phyloP scores from a whole-genome alignment of 805 yeast species.

The Tetrapisispora iriomotensis region DNA sequence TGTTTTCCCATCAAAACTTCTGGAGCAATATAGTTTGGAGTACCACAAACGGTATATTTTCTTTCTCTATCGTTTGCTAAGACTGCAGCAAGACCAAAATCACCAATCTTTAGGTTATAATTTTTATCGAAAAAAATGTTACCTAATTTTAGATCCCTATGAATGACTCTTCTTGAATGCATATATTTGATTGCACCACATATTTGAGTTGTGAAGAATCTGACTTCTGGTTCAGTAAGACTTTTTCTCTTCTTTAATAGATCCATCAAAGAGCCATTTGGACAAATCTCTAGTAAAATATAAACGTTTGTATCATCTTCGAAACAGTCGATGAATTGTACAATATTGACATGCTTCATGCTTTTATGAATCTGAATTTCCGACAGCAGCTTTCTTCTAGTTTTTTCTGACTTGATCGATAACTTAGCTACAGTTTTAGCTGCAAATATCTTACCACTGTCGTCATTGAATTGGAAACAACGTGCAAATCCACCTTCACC shows the following conservation, averaged over 20 bases:
- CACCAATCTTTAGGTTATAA: constrained; percentile 92
- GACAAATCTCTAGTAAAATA: constrained; percentile 85
- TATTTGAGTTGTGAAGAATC: constrained; percentile 80
- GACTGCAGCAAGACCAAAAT: constrained; percentile 91
- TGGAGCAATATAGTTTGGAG: constrained; percentile 96
- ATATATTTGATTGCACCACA: constrained; percentile 88
- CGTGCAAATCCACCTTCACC: constrained; percentile 99
- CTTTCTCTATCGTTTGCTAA: constrained; percentile 59
- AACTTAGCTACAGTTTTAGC: constrained; percentile 97
- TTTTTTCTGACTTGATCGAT: constrained; percentile 80
- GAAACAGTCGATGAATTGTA: constrained; percentile 87
- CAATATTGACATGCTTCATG: constrained; percentile 80
- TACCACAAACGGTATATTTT: constrained; percentile 90
- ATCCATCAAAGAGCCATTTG: constrained; percentile 88
- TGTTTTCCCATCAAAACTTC: constrained; percentile 69
- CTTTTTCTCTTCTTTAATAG: constrained; percentile 70
- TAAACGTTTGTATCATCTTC: constrained; percentile 93
- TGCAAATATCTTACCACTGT: constrained; percentile 75
- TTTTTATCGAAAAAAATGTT: constrained; percentile 87
- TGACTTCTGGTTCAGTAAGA: constrained; percentile 80
- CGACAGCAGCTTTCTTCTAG: constrained; percentile 68
- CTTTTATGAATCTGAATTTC: constrained; percentile 91
- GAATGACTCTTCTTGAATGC: constrained; percentile 88
- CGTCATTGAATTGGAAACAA: constrained; percentile 91
- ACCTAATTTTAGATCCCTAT: constrained; percentile 89